Conservation (phyloP, 2,329 filamentous ascomycete species). For the Colletotrichum sp. region DNA sequence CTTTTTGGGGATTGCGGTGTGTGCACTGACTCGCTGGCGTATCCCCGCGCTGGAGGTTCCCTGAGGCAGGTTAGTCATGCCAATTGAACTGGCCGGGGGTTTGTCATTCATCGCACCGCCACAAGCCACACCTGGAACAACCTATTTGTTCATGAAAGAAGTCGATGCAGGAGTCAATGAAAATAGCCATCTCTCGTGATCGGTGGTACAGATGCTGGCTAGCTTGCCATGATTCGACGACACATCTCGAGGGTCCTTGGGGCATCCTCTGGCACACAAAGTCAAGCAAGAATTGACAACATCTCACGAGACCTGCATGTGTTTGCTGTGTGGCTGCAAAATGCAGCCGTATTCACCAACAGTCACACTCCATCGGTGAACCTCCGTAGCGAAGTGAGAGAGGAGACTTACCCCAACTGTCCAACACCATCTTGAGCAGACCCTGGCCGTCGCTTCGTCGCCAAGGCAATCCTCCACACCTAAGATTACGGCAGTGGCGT, state of each 20-base stretch:
- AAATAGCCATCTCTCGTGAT: neutral
- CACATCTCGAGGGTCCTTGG: neutral
- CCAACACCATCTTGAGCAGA: neutral
- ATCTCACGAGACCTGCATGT: neutral
- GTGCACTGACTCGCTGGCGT: neutral
- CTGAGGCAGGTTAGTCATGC: neutral
- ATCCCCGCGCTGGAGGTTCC: neutral
- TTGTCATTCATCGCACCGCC: neutral
- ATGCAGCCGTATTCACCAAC: neutral
- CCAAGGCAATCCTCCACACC: neutral
- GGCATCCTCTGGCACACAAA: neutral
- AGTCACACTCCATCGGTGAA: neutral
- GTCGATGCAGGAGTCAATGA: neutral
- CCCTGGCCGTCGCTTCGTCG: neutral
- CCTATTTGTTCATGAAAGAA: neutral
- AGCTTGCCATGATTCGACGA: neutral
- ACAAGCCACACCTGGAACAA: neutral
- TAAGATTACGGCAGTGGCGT: neutral
- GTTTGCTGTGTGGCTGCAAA: neutral
- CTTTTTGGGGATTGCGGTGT: neutral
- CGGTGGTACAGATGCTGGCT: neutral
- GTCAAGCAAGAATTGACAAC: no score
- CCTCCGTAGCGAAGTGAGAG: neutral
- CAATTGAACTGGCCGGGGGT: neutral
- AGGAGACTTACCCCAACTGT: neutral